A percentile compares a stretch with the other conserved stretches of the same genome.
phyloP scores from a whole-genome alignment of 2,329 filamentous ascomycete genomes.

The Orbilia quercus region DNA sequence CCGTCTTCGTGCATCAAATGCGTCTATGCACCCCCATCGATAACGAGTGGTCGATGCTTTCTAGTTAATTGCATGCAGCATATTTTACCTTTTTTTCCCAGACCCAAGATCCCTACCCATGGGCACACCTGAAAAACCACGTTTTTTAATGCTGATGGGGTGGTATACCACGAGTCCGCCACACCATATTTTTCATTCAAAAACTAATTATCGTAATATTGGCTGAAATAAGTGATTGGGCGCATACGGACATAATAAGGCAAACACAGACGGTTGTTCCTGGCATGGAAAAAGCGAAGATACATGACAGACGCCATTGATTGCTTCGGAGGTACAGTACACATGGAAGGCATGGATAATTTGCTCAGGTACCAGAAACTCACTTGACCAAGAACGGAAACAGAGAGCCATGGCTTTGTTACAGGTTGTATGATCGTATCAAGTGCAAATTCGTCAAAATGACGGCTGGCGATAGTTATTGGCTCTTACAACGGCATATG shows the following conservation, averaged over 20 bases:
- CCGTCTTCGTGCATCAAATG: slow-evolving; percentile 25
- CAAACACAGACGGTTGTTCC: slow-evolving; percentile 53
- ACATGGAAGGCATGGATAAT: slow-evolving; percentile 23
- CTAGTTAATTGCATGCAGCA: slow-evolving; percentile 18
- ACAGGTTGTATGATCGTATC: slow-evolving; percentile 41
- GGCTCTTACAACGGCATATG: slow-evolving; percentile 10
- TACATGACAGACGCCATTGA: slow-evolving; percentile 49
- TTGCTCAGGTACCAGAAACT: slow-evolving; percentile 12
- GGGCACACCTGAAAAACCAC: slow-evolving; percentile 25
- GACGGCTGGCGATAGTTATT: slow-evolving; percentile 7
- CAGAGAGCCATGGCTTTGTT: slow-evolving; percentile 33
- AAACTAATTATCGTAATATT: slow-evolving; percentile 37
- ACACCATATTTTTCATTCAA: slow-evolving; percentile 18
- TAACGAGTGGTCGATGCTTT: slow-evolving; percentile 26
- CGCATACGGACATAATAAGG: slow-evolving; percentile 30
- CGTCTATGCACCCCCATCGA: slow-evolving; percentile 34
- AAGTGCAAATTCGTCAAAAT: slow-evolving; percentile 26
- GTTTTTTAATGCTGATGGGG: slow-evolving; percentile 13
- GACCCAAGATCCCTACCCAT: slow-evolving; percentile 42
- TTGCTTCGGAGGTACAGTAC: slow-evolving; percentile 34
- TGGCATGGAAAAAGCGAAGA: slow-evolving; percentile 31
- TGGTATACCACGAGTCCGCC: slow-evolving; percentile 26
- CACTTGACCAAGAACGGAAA: slow-evolving; percentile 35
- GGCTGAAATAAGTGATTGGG: slow-evolving; percentile 34
- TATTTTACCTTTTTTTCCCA: slow-evolving; percentile 24